These are phyloP conservation scores for Macadamia tetraphylla DNA, from an alignment of 164 flowering plant genomes.

Conservation along the genomic window DNA sequence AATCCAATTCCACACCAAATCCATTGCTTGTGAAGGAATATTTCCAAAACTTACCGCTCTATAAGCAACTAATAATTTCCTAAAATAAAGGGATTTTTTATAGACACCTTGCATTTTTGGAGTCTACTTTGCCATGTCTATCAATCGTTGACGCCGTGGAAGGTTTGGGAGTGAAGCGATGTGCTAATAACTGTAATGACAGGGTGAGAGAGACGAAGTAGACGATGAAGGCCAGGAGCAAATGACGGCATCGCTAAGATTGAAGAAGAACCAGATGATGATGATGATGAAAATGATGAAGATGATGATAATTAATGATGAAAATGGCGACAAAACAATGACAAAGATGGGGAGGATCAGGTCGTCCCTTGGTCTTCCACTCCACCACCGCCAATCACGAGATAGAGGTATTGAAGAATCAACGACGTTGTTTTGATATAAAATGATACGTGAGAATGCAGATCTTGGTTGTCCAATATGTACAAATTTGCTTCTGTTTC, in stretches of 20 bases:
- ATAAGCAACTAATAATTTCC: too few relatives aligned
- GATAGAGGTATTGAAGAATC: neutral
- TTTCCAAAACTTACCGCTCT: too few relatives aligned
- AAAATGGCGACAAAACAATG: conserved; percentile 9
- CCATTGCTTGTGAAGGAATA: too few relatives aligned
- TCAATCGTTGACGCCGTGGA: conserved; percentile 63
- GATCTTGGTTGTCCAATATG: conserved; percentile 31
- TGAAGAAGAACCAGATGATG: conserved; percentile 3
- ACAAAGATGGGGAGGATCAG: conserved; percentile 31
- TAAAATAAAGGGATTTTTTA: too few relatives aligned
- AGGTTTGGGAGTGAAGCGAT: conserved; percentile 47
- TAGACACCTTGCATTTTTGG: conserved; percentile 26
- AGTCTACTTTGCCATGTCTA: conserved; percentile 54
- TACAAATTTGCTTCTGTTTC: neutral
- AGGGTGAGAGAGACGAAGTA: neutral
- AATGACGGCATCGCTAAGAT: conserved; percentile 8
- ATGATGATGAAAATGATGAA: conserved; percentile 12
- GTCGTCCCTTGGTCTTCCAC: conserved; percentile 38
- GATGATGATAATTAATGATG: conserved; percentile 8
- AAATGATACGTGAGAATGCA: conserved; percentile 31
- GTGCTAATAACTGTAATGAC: conserved; percentile 14
- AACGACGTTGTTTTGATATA: conserved; percentile 9
- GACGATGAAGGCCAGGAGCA: neutral
- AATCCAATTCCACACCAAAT: too few relatives aligned
- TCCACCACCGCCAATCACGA: conserved; percentile 25